Conservation (phyloP, 2,329 filamentous ascomycete genomes). For the Aspergillus glaucus region DNA sequence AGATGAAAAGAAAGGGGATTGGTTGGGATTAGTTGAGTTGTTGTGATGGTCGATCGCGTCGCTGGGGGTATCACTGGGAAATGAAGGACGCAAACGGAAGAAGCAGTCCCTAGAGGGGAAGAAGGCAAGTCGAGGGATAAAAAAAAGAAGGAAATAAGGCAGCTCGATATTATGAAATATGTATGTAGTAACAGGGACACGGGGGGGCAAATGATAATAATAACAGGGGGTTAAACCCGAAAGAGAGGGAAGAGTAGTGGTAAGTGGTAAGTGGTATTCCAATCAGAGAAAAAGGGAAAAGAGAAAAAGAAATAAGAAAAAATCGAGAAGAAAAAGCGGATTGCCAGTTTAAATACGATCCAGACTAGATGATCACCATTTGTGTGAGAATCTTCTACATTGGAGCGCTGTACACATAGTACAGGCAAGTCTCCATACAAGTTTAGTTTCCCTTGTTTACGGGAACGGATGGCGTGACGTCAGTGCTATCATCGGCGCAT, state of each 20-base stretch:
- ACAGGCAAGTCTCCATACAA: too few species aligned
- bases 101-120: background rate
- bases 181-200: background rate
- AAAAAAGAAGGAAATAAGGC: background rate
- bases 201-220: background rate
- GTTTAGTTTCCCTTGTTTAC: too few species aligned
- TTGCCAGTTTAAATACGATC: background rate
- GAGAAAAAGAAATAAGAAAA: background rate
- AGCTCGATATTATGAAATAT: too few species aligned
- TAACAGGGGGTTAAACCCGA: background rate
- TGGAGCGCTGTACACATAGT: too few species aligned
- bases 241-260: background rate
- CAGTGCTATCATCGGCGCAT: background rate
- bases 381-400: too few species aligned
- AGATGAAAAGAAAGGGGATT: background rate
- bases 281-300: background rate
- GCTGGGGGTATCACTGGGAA: conserved; percentile 16
- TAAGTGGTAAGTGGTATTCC: background rate
- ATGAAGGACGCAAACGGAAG: conserved; percentile 4
- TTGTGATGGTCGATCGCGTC: conserved; percentile 5
- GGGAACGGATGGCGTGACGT: conserved; percentile 6
- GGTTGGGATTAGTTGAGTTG: background rate
- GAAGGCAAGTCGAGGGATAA: background rate
- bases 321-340: background rate
- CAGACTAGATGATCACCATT: background rate